Base-by-base conservation (phyloP, 768 basidiomycete genomes). In the Suillus plorans region DNA sequence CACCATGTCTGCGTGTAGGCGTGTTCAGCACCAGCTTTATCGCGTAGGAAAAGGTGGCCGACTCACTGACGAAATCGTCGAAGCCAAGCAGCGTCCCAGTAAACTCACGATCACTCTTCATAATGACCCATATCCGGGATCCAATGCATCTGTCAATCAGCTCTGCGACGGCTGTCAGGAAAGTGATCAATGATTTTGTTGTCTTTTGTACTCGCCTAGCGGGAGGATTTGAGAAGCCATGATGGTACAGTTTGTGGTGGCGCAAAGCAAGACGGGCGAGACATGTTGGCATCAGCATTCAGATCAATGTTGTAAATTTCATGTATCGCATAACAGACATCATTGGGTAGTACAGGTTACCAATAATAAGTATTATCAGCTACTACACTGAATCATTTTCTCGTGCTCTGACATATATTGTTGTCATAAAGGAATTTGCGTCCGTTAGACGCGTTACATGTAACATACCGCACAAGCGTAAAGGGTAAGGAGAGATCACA, bases 11-110 rank as follows among this genome's bases (percentile, higher is more conserved):
- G 61, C 34, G 25, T 42, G 34, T 42, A 36, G 31, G 3, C 34
- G 45, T 58, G 44, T 62, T 42, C 20, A 61, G 64, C 52, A 53
- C 22, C 18, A 57, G 59, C 58, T 20, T 14, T 20, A 39, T 22
- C 49, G 50, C 6, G 49, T 49, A 42, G 3, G 25, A 57, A 25
- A 16, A 20, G 5, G 53, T 9, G 16, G n/a, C 34, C 4, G 20
- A 96, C 97, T 85, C 76, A 98, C 97, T 99, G 77, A 99, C 97
- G 77, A 97, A 99, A 79, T 99, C 97, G 75, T 99, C 97, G 71
- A 99, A 99, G 2, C 97, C 97, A 41, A 97, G 84, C 49, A 99
- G 82, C 3, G 89, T 97, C 13, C 97, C 97, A 28, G 92, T 93
- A 79, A 98, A 99, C 80, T 99, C 97, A 55, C 95, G 90, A 67